Percentiles rank a stretch among this genome's conserved stretches.
Evolutionary conservation across 331 rosid genomes (phyloP).

Genomic region (Malus hybrid): DNA sequence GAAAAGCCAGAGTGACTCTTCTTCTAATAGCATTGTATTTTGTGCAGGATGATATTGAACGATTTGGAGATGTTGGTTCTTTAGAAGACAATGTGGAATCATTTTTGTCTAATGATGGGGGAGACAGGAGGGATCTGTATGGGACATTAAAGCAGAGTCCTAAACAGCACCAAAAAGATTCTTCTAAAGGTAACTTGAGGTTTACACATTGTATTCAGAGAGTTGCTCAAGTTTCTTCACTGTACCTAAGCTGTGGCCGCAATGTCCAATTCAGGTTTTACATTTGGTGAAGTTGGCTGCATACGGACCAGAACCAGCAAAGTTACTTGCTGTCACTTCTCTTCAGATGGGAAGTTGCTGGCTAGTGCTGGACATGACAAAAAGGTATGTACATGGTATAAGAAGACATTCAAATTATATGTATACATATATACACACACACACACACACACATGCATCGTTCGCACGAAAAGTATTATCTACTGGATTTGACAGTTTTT

Average conservation of each 20-base stretch:
- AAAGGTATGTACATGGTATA: constrained; percentile 45
- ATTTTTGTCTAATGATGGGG: constrained; percentile 76
- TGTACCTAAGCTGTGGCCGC: constrained; percentile 9
- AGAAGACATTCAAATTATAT: background rate
- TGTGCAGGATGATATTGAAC: constrained; percentile 84
- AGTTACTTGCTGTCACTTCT: constrained; percentile 87
- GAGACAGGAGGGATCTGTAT: constrained; percentile 65
- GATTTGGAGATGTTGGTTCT: constrained; percentile 84
- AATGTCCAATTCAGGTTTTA: constrained; percentile 39
- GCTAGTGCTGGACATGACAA: constrained; percentile 96
- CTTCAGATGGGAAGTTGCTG: constrained; percentile 81
- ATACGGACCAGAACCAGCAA: constrained; percentile 71
- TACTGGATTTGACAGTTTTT: background rate
- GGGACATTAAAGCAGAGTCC: constrained; percentile 53
- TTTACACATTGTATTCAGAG: background rate
- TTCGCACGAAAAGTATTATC: too few relatives aligned
- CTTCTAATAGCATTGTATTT: constrained; percentile 9
- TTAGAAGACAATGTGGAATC: constrained; percentile 91
- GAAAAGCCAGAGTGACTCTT: background rate
- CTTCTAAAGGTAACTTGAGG: constrained; percentile 61
- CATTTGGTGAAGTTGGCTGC: constrained; percentile 65
- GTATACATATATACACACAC: accelerated
- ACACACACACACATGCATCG: too few relatives aligned
- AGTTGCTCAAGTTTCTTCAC: background rate
- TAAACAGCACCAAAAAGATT: constrained; percentile 56